phyloP scores from a whole-genome alignment of 306 rosid species.

The Myrica gale region DNA sequence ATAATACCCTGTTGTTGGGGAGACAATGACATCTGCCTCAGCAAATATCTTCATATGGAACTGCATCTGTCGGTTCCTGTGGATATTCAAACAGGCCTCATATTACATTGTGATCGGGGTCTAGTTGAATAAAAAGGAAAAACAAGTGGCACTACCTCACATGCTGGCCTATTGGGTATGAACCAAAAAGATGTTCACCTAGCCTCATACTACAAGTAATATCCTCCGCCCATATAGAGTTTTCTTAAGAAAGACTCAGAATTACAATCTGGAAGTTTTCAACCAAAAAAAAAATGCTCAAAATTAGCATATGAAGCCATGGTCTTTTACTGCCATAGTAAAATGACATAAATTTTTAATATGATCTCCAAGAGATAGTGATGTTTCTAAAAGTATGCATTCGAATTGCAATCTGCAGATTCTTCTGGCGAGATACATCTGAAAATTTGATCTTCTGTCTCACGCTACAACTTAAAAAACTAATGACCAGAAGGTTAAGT shows the following conservation, averaged over 20 bases:
- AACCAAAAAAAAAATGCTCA: background rate
- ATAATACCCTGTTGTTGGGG: constrained; percentile 82
- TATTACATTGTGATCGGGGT: background rate
- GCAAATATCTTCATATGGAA: constrained; percentile 69
- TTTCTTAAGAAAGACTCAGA: background rate
- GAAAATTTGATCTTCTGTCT: background rate
- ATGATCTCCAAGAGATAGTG: background rate
- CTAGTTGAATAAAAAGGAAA: background rate
- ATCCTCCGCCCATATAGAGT: background rate
- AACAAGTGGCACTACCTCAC: background rate
- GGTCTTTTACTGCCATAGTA: background rate
- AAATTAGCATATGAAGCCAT: background rate
- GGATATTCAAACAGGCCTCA: constrained; percentile 14
- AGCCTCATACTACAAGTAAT: background rate
- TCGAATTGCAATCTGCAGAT: background rate
- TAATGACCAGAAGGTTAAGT: background rate
- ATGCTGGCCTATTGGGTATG: background rate
- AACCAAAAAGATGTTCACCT: background rate
- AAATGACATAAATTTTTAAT: background rate
- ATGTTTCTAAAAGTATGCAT: background rate
- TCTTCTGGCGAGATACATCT: background rate
- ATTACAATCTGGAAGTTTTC: background rate
- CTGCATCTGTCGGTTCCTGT: constrained; percentile 85
- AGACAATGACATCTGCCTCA: constrained; percentile 80
- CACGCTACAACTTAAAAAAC: background rate